phyloP scores from a whole-genome alignment of 23 red algal genomes.

The Gracilaria domingensis region DNA sequence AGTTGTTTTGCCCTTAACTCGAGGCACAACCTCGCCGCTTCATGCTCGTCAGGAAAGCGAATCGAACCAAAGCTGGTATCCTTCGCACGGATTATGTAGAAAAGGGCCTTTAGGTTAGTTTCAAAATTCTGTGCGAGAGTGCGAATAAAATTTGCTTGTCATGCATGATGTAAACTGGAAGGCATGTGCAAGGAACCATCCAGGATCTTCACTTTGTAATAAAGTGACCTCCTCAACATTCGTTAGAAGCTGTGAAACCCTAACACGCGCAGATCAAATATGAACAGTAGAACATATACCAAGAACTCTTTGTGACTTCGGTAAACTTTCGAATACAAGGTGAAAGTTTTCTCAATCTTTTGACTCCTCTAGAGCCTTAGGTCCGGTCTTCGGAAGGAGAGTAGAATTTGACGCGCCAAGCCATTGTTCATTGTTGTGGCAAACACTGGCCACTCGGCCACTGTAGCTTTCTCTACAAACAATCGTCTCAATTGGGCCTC shows the following conservation, averaged over 20 bases:
- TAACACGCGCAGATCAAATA: too few species aligned
- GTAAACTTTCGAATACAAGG: not conserved
- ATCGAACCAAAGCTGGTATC: not conserved
- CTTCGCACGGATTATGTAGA: not conserved
- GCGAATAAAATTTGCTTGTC: slow-evolving; percentile 14
- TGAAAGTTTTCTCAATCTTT: not conserved
- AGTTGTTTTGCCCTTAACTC: too few species aligned
- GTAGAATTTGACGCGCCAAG: slow-evolving; percentile 22
- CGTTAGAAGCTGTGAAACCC: not conserved
- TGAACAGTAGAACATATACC: too few species aligned
- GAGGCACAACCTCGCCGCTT: too few species aligned
- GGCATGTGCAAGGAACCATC: slow-evolving; percentile 1
- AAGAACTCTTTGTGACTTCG: not conserved
- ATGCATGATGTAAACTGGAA: slow-evolving; percentile 10
- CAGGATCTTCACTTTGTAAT: slow-evolving; percentile 31
- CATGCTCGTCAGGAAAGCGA: too few species aligned
- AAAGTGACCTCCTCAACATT: not conserved
- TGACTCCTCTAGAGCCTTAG: too few species aligned
- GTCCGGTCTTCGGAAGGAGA: not conserved
- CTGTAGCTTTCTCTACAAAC: slow-evolving; percentile 31
- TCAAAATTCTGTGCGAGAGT: slow-evolving; percentile 21
- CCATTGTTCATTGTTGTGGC: slow-evolving; percentile 3
- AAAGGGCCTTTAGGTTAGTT: not conserved
- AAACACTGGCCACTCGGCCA: not conserved
- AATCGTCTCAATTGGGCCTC: not conserved